Base-by-base conservation (phyloP, 1,284 basidiomycete genomes). In the Ceratobasidium sp. region DNA sequence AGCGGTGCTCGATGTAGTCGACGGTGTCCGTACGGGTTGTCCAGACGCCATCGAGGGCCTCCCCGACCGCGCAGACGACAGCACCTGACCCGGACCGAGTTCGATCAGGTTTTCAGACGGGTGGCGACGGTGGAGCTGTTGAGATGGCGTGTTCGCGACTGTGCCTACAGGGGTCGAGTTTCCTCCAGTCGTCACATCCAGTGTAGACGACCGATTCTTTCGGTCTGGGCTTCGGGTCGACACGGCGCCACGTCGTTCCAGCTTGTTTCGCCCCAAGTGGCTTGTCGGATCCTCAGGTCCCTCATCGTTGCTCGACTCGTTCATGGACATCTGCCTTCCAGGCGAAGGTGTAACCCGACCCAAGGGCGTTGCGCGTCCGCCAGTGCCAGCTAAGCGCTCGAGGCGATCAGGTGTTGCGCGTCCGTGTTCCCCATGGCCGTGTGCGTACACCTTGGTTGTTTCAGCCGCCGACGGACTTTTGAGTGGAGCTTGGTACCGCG, bases 211-310 rank as follows among this genome's bases (percentile, higher is more conserved):
- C 2, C 68, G 54, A 37, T 31, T 61, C 56, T 72, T 72, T 4
- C 68, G 39, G 16, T 72, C 68, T 37, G 68, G 68, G 49, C 68
- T 72, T 8, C 22, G 34, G 14, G 54, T 39, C 54, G 68, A 59
- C 24, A 72, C 54, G 1, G 68, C 68, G 6, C 68, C 68, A 7
- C 68, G 39, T 31, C 68, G 5, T 68, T 76, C 75, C 65, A 66
- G 74, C 58, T 65, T 68, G 31, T 69, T 41, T 58, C 81, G 37
- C 11, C 78, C 71, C n/a, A 51, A 63, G 62, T 74, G 81, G 7
- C 81, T 80, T n/a, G 78, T 77, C 11, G 80, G 75, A 65, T 84
- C 83, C 77, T 84, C 83, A 0, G 83, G 83, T 1, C 80, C 82
- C 29, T 80, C 82, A 6, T 83, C 82, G 48, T 80, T 80, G 29